Base-by-base conservation (phyloP, 108 stramenopile species). In the Poteriospumella lacustris region DNA sequence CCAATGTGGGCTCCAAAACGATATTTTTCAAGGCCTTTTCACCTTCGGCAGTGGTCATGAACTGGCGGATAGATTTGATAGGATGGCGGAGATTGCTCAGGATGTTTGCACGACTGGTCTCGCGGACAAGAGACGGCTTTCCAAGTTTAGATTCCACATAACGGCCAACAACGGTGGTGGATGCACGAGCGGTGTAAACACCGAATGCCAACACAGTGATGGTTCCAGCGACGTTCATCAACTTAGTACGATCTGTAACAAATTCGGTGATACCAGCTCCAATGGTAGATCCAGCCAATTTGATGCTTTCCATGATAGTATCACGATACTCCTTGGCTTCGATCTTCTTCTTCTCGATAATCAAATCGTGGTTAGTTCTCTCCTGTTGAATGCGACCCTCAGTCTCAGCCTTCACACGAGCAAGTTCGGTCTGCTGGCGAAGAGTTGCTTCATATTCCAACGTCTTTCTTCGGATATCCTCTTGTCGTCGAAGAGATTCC, bases 361-460 rank as follows among this genome's bases (percentile, higher is more conserved):
- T 91, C 58, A 98, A 82, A 83, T 98, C 97, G 83, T 97, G 96
- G 82, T 96, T 98, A 68, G 90, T 84, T 42, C 97, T 90, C 82
- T 98, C 97, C 78, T 95, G 94, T 59, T 87, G 85, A 76, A 95
- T 96, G 26, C 94, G 84, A 3, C 95, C 97, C 81, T 97, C 94
- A 3, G 95, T 92, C 87, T 98, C 91, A 26, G 93, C 94, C 44
- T 89, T 85, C 38, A 92, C 92, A 78, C 91, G 92, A 77, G 90
- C 92, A 28, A 94, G 78, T 81, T 94, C 95, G 3, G 91, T 92
- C 77, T 85, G 78, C 72, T 82, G 79, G 52, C 86, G 41, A 41
- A 88, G 75, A 59, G 93, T 92, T 0, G 97, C 97, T 86, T 97
- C 97, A 76, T 94, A 91, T 83, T 95, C 93, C n/a, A 93, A 90